phyloP scores from a whole-genome alignment of 495 filamentous ascomycete genomes.

The Penicillium desertorum region DNA sequence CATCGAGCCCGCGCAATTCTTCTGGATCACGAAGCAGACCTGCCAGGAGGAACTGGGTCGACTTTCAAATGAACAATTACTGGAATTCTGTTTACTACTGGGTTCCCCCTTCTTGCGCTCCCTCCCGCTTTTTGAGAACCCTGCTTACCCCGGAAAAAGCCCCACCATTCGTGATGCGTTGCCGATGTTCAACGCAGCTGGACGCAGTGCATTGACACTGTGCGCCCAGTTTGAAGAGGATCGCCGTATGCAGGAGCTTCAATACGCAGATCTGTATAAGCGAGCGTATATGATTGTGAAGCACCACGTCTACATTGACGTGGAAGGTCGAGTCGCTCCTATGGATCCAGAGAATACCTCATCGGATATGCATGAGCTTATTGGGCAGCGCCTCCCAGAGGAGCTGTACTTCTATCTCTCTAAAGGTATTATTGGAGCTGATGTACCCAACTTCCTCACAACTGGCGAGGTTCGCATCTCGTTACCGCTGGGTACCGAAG shows the following conservation, averaged over 20 bases:
- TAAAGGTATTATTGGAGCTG: conserved; percentile 73
- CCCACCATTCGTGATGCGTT: conserved; percentile 65
- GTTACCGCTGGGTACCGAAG: conserved; percentile 78
- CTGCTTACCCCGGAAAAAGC: conserved; percentile 41
- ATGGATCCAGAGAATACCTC: conserved; percentile 69
- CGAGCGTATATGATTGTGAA: conserved; percentile 79
- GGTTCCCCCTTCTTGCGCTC: conserved; percentile 76
- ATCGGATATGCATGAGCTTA: conserved; percentile 80
- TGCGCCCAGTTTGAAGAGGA: conserved; percentile 72
- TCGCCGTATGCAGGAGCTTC: conserved; percentile 61
- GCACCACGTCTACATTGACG: conserved; percentile 79
- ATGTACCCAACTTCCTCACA: conserved; percentile 76
- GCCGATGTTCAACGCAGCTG: conserved; percentile 66
- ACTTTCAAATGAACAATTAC: conserved; percentile 69
- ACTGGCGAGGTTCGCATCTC: conserved; percentile 71
- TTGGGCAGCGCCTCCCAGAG: conserved; percentile 82
- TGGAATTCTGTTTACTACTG: conserved; percentile 79
- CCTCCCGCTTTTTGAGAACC: conserved; percentile 71
- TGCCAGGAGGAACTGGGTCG: conserved; percentile 69
- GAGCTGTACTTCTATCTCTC: conserved; percentile 93
- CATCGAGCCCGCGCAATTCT: conserved; percentile 62
- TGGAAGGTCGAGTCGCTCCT: conserved; percentile 70
- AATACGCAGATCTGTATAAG: conserved; percentile 81
- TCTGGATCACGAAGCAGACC: conserved; percentile 67
- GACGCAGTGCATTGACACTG: conserved; percentile 59